These are phyloP conservation scores for Xenoacremonium recifei DNA, from an alignment of 2,329 filamentous ascomycete genomes.

Conservation along the genomic window DNA sequence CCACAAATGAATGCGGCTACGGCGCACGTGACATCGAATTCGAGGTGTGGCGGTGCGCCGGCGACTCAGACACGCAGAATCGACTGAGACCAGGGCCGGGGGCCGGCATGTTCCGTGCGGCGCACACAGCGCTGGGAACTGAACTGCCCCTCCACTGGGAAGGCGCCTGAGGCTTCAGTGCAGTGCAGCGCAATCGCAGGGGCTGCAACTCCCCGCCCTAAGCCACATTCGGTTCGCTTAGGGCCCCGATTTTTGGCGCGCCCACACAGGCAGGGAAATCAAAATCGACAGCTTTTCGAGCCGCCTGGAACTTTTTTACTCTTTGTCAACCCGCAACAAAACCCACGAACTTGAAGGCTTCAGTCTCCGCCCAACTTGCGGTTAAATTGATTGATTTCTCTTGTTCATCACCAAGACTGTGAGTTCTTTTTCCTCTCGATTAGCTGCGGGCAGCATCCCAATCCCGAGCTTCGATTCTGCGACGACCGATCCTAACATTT, in stretches of 20 bases:
- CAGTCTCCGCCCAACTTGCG: slow-evolving; percentile 98
- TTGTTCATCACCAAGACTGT: slow-evolving; percentile 58
- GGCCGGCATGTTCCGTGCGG: slow-evolving; percentile 15
- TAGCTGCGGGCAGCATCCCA: neutral
- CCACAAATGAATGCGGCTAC: slow-evolving; percentile 18
- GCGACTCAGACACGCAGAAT: neutral
- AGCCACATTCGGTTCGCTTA: slow-evolving; percentile 18
- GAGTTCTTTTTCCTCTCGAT: slow-evolving; percentile 21
- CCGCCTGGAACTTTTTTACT: slow-evolving; percentile 28
- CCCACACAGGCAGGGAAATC: slow-evolving; percentile 35
- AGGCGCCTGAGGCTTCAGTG: too few relatives aligned
- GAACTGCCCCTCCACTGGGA: too few relatives aligned
- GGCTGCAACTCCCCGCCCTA: slow-evolving; percentile 16
- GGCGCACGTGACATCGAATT: slow-evolving; percentile 14
- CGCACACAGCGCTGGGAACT: too few relatives aligned
- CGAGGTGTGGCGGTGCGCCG: slow-evolving; percentile 22
- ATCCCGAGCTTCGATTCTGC: neutral
- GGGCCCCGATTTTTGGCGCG: slow-evolving; percentile 21
- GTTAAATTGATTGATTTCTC: slow-evolving; percentile 99
- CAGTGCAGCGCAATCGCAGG: too few relatives aligned
- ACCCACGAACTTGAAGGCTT: slow-evolving; percentile 83
- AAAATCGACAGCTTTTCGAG: slow-evolving; percentile 28
- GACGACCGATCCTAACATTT: slow-evolving; percentile 20
- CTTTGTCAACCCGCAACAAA: slow-evolving; percentile 31
- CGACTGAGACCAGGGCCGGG: slow-evolving; percentile 1